These are phyloP conservation scores for Auricularia cornea DNA, from an alignment of 768 basidiomycete species.

Conservation along the genomic window DNA sequence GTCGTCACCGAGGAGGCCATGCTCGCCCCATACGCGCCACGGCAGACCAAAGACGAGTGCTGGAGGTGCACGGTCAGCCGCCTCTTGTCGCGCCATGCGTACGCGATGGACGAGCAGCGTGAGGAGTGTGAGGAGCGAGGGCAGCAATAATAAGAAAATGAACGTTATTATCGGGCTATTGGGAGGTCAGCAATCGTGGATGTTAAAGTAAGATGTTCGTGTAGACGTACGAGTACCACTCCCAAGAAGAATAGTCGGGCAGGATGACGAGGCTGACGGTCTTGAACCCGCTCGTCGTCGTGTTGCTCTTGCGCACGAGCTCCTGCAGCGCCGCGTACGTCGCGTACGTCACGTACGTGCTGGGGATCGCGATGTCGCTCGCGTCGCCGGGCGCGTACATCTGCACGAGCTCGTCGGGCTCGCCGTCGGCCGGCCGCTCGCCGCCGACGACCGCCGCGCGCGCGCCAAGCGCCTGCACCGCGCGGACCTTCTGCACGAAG, in stretches of 20 bases:
- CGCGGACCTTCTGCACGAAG: constrained; percentile 74
- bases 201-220: background rate
- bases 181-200: background rate
- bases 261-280: constrained; percentile 72
- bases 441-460: constrained; percentile 91
- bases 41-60: constrained; percentile 70
- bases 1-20: constrained; percentile 16
- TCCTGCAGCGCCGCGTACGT: constrained; percentile 64
- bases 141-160: constrained; percentile 80
- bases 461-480: constrained; percentile 59
- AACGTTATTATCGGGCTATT: constrained; percentile 77
- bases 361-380: constrained; percentile 72
- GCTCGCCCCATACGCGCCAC: constrained; percentile 70
- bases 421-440: constrained; percentile 51
- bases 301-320: constrained; percentile 67
- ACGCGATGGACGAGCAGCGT: constrained; percentile 87
- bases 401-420: constrained; percentile 71
- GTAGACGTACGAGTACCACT: constrained; percentile 81
- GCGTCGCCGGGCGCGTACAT: constrained; percentile 92
- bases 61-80: constrained; percentile 73
- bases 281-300: constrained; percentile 66
- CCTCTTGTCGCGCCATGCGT: constrained; percentile 50
- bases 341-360: constrained; percentile 81
- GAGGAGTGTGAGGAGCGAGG: constrained; percentile 79
- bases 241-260: constrained; percentile 76